Evolutionary conservation across 805 yeast genomes (phyloP).

Genomic region (Starmerella scarabaei): DNA sequence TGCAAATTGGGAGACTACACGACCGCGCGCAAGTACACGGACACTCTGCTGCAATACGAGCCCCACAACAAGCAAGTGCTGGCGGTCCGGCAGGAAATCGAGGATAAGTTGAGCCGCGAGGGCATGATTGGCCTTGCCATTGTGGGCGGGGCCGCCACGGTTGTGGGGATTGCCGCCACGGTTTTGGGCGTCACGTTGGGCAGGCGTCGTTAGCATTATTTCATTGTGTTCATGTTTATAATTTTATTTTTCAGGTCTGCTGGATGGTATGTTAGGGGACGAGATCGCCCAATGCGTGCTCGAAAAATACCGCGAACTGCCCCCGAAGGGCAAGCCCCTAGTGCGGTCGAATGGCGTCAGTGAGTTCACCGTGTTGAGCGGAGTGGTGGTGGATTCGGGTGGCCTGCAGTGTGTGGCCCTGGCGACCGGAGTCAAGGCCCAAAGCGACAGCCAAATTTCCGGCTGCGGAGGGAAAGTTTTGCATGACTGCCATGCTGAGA

Average conservation of each 20-base stretch:
- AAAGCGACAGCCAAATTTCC: conserved; percentile 40
- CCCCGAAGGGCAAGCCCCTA: conserved; percentile 43
- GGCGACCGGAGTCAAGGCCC: conserved; percentile 74
- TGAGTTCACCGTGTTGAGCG: conserved; percentile 81
- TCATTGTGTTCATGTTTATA: background rate
- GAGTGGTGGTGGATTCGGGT: conserved; percentile 33
- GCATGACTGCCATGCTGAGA: conserved; percentile 89
- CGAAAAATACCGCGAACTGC: conserved; percentile 20
- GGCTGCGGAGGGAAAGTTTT: conserved; percentile 46
- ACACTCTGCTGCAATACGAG: conserved; percentile 61
- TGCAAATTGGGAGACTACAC: conserved; percentile 78
- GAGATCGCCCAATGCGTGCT: conserved; percentile 21
- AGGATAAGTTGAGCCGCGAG: conserved; percentile 72
- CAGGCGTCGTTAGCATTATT: conserved; percentile 1
- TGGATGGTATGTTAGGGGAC: conserved; percentile 9
- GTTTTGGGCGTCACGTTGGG: conserved; percentile 29
- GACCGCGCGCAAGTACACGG: conserved; percentile 76
- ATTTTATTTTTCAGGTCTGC: background rate
- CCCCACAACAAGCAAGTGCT: conserved; percentile 73
- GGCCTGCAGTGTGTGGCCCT: conserved; percentile 33
- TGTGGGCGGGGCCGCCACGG: conserved; percentile 67
- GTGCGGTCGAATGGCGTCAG: conserved; percentile 46
- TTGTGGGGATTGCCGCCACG: conserved; percentile 57
- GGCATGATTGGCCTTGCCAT: conserved; percentile 82
- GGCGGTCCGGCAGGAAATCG: conserved; percentile 60